Conservation (phyloP, 352 stramenopile species). For the Phytophthora pistaciae region DNA sequence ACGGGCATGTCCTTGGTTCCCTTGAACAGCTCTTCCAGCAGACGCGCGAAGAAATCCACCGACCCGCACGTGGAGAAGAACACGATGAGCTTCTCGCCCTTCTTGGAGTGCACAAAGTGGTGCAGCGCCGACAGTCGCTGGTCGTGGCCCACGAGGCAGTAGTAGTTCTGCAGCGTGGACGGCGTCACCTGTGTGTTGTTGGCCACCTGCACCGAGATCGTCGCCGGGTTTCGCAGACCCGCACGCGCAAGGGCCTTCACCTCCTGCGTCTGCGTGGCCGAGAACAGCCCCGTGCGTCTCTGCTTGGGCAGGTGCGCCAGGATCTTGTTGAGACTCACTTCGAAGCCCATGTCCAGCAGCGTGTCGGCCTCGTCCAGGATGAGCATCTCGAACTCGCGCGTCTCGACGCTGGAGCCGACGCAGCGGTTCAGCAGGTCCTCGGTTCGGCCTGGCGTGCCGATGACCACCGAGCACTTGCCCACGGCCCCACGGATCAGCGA, state of each 20-base stretch:
- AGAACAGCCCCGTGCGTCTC: slow-evolving; percentile 95
- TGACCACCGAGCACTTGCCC: slow-evolving; percentile 78
- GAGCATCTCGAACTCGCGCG: slow-evolving; percentile 96
- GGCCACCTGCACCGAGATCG: slow-evolving; percentile 97
- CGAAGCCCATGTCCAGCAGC: slow-evolving; percentile 98
- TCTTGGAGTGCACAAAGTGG: slow-evolving; percentile 94
- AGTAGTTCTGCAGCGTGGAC: slow-evolving; percentile 94
- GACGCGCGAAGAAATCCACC: slow-evolving; percentile 98
- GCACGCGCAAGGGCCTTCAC: slow-evolving; percentile 96
- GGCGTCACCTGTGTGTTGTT: slow-evolving; percentile 84
- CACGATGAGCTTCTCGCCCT: slow-evolving; percentile 94
- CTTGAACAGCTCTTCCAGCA: slow-evolving; percentile 86
- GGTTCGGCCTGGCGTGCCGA: slow-evolving; percentile 86
- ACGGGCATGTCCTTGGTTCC: slow-evolving; percentile 52
- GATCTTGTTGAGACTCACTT: slow-evolving; percentile 96
- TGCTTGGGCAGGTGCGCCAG: slow-evolving; percentile 97
- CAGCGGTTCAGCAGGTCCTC: slow-evolving; percentile 91
- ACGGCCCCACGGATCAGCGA: slow-evolving; percentile 63
- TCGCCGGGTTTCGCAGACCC: slow-evolving; percentile 98
- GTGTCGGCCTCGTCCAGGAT: slow-evolving; percentile 99
- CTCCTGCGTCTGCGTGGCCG: slow-evolving; percentile 94
- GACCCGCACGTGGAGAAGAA: slow-evolving; percentile 99
- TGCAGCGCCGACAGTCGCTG: slow-evolving; percentile 94
- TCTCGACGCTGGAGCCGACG: slow-evolving; percentile 81
- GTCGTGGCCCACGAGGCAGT: slow-evolving; percentile 94